Conservation (phyloP, 2,329 filamentous ascomycete species). For the Fusarium azukiicola region DNA sequence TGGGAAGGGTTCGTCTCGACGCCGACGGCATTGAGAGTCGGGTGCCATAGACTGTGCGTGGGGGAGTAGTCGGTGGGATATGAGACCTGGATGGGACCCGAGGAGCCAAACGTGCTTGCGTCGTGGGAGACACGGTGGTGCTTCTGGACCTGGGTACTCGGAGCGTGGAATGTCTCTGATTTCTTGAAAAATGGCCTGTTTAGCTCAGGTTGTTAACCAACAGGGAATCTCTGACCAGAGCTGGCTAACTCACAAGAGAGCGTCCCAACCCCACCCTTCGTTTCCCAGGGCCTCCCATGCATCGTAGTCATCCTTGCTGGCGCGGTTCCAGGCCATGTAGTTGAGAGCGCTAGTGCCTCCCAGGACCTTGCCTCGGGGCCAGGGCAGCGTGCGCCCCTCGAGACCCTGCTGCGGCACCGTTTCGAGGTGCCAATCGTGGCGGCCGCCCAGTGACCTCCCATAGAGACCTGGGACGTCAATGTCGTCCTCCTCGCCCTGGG, state of each 20-base stretch:
- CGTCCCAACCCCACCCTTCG: constrained; percentile 77
- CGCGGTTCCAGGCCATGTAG: constrained; percentile 76
- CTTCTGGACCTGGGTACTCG: constrained; percentile 57
- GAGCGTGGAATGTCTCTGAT: constrained; percentile 70
- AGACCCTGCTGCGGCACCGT: constrained; percentile 64
- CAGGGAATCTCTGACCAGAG: not conserved
- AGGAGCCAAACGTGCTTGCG: constrained; percentile 63
- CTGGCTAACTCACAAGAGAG: constrained; percentile 55
- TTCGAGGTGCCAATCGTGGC: constrained; percentile 66
- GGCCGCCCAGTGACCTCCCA: constrained; percentile 60
- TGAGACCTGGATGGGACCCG: constrained; percentile 72
- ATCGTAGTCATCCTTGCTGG: constrained; percentile 72
- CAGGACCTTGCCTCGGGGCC: constrained; percentile 72
- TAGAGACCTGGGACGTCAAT: constrained; percentile 66
- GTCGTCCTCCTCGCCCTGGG: constrained; percentile 50
- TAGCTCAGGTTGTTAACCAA: constrained; percentile 22
- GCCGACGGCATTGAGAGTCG: constrained; percentile 68
- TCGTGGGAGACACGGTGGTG: constrained; percentile 65
- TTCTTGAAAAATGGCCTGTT: constrained; percentile 72
- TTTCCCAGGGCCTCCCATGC: constrained; percentile 80
- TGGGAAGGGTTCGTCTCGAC: constrained; percentile 66
- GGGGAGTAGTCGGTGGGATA: constrained; percentile 65
- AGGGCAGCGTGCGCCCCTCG: constrained; percentile 63
- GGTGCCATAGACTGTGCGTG: constrained; percentile 71
- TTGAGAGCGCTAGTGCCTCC: constrained; percentile 83